Percentiles rank a stretch among this genome's conserved stretches.
Conservation (phyloP, 2,329 filamentous ascomycete genomes). For the Cladosporium velox region DNA sequence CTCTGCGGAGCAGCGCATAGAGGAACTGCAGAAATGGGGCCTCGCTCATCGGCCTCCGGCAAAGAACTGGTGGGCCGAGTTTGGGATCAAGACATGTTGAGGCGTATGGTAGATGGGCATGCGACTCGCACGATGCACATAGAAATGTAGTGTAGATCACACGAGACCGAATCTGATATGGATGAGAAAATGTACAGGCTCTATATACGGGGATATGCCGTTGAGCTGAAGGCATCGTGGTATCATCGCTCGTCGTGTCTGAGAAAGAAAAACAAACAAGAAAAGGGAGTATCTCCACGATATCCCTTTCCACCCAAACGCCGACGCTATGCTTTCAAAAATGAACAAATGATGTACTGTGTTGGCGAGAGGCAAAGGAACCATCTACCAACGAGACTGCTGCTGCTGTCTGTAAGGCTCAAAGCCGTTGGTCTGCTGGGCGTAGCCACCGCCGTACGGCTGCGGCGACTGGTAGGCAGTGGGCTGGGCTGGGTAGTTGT, state of each 20-base stretch:
- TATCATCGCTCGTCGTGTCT: constrained; percentile 23
- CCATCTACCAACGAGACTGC: constrained; percentile 15
- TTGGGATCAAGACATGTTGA: constrained; percentile 18
- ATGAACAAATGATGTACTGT: neutral
- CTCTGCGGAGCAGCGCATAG: constrained; percentile 22
- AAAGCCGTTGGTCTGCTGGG: constrained; percentile 36
- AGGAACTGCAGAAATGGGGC: constrained; percentile 30
- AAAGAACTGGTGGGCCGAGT: constrained; percentile 28
- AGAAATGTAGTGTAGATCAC: neutral
- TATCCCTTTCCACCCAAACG: constrained; percentile 16
- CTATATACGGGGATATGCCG: constrained; percentile 9
- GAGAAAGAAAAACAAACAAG: neutral
- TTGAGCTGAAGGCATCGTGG: constrained; percentile 23
- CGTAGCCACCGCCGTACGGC: constrained; percentile 28
- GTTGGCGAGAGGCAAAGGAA: neutral
- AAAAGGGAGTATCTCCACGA: neutral
- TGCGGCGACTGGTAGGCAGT: constrained; percentile 12
- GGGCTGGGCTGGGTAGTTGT: constrained; percentile 24
- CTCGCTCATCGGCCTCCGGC: constrained; percentile 31
- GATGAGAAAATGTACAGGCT: neutral
- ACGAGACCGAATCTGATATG: neutral
- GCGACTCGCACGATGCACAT: neutral
- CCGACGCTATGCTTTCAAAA: constrained; percentile 24
- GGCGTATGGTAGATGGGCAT: neutral
- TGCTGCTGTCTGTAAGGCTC: constrained; percentile 45